A percentile compares a stretch with the other conserved stretches of the same genome.
phyloP scores from a whole-genome alignment of 2,329 filamentous ascomycete genomes.

The Botrytis paeoniae region DNA sequence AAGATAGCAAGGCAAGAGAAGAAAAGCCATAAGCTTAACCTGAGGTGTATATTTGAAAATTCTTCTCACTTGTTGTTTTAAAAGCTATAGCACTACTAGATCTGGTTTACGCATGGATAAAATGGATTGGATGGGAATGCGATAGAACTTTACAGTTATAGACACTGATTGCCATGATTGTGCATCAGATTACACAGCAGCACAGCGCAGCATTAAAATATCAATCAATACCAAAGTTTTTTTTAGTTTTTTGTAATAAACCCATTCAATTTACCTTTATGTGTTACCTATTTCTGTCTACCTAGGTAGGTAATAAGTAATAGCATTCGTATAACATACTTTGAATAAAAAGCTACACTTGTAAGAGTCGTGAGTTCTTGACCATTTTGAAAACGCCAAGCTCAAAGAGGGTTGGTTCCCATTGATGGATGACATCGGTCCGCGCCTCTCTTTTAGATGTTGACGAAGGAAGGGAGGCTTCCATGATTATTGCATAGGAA shows the following conservation, averaged over 20 bases:
- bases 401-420: constrained; percentile 9
- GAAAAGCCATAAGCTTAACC: constrained; percentile 21
- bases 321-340: neutral
- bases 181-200: constrained; percentile 4
- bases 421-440: constrained; percentile 17
- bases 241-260: neutral
- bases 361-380: neutral
- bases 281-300: no score
- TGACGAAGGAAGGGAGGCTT: constrained; percentile 2
- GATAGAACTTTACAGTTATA: constrained; percentile 17
- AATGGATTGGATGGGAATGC: constrained; percentile 22
- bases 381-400: constrained; percentile 8
- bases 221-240: neutral
- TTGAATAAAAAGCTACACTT: neutral
- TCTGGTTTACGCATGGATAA: constrained; percentile 28
- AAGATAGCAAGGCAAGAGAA: constrained; percentile 37
- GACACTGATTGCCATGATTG: constrained; percentile 16
- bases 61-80: constrained; percentile 32
- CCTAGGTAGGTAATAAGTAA: neutral
- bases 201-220: constrained; percentile 3
- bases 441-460: constrained; percentile 7
- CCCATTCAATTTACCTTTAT: neutral
- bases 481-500: neutral
- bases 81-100: constrained; percentile 29
- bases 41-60: constrained; percentile 20